Evolutionary conservation across 305 asterid genomes (phyloP).

Genomic region (Fraxinus velutina): DNA sequence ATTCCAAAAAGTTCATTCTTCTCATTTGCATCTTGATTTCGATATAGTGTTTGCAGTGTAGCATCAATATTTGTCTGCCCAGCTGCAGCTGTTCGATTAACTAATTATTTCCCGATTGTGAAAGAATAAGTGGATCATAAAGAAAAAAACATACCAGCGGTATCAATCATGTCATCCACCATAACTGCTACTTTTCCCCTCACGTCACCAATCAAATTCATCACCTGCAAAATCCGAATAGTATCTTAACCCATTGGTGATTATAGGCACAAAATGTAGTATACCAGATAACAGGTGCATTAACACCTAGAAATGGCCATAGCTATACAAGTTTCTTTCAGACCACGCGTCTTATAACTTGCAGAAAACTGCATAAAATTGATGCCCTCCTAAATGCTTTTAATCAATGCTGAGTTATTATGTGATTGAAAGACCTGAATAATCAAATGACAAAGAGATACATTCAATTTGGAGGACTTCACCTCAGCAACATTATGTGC

Average conservation of each 20-base stretch:
- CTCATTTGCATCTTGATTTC: not conserved
- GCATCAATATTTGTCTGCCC: not conserved
- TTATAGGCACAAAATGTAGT: not conserved
- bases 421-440: constrained; percentile 7
- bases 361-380: constrained; percentile 10
- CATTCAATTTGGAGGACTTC: constrained; percentile 26
- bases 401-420: not conserved
- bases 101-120: not conserved
- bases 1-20: not conserved
- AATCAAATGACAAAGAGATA: constrained; percentile 19
- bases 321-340: constrained; percentile 13
- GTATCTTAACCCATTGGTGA: not conserved
- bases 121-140: constrained; percentile 7
- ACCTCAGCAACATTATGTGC: constrained; percentile 96
- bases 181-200: constrained; percentile 91
- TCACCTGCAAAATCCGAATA: constrained; percentile 52
- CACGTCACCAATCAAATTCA: constrained; percentile 97
- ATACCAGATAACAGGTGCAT: not conserved
- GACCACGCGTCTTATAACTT: not conserved
- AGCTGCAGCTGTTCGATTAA: not conserved
- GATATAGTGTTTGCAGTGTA: not conserved
- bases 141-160: constrained; percentile 65
- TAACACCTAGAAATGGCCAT: not conserved
- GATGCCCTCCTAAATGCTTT: constrained; percentile 16
- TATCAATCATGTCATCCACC: constrained; percentile 99